phyloP scores from a whole-genome alignment of 2,329 filamentous ascomycete genomes.

The Cercospora sojina region DNA sequence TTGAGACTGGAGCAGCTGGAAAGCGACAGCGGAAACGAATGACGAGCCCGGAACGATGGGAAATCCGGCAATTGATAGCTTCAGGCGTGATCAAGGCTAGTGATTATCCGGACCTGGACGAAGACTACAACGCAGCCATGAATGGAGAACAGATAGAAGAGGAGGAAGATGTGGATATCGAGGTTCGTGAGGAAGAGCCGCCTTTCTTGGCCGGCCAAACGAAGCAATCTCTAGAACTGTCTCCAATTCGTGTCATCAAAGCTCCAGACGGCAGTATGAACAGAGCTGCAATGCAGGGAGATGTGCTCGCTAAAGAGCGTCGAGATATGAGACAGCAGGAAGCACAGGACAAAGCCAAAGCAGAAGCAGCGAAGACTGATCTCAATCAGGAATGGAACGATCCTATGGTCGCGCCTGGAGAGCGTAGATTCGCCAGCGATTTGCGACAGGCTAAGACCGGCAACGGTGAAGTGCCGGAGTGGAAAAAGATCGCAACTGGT shows the following conservation, averaged over 20 bases:
- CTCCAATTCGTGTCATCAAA: conserved; percentile 93
- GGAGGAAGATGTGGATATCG: conserved; percentile 96
- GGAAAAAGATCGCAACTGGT: conserved; percentile 75
- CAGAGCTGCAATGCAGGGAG: conserved; percentile 90
- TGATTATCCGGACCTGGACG: conserved; percentile 91
- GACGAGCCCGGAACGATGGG: conserved; percentile 96
- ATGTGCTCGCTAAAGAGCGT: conserved; percentile 81
- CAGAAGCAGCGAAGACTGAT: conserved; percentile 75
- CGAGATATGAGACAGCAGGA: conserved; percentile 88
- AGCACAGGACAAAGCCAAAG: conserved; percentile 71
- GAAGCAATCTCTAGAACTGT: conserved; percentile 91
- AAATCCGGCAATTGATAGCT: conserved; percentile 93
- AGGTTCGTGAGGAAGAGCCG: conserved; percentile 92
- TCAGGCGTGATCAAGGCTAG: conserved; percentile 90
- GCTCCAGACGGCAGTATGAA: conserved; percentile 98
- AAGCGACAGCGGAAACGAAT: conserved; percentile 78
- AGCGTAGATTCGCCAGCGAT: conserved; percentile 86
- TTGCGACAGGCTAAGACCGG: conserved; percentile 67
- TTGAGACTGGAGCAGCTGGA: conserved; percentile 56
- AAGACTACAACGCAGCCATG: conserved; percentile 86
- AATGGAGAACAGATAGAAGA: conserved; percentile 86
- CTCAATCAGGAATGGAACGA: conserved; percentile 92
- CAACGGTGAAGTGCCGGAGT: conserved; percentile 76
- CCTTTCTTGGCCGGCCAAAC: conserved; percentile 95
- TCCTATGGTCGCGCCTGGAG: conserved; percentile 84